Conservation (phyloP, 1,284 basidiomycete species). For the Ganoderma resinaceum region DNA sequence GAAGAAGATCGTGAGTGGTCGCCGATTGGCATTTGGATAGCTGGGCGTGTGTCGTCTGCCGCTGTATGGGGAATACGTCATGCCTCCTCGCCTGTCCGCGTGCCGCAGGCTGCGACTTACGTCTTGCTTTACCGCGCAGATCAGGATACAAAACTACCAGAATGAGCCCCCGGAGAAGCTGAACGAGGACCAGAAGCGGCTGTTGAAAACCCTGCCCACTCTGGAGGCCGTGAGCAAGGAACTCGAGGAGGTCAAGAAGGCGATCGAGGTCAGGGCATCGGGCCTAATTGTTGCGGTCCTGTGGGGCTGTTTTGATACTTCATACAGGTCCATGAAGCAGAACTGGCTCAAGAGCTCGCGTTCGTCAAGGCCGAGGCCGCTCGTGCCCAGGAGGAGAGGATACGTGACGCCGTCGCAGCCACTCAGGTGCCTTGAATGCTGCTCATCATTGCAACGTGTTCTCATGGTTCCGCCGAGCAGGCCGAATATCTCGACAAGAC, state of each 20-base stretch:
- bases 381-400: slow-evolving; percentile 57
- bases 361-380: slow-evolving; percentile 60
- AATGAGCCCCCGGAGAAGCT: slow-evolving; percentile 70
- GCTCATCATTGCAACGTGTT: background rate
- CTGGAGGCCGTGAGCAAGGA: slow-evolving; percentile 83
- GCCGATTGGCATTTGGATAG: background rate
- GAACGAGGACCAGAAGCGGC: slow-evolving; percentile 84
- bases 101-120: slow-evolving; percentile 20
- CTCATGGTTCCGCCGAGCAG: slow-evolving; percentile 39
- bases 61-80: slow-evolving; percentile 22
- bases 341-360: slow-evolving; percentile 61
- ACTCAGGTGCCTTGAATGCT: slow-evolving; percentile 57
- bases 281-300: slow-evolving; percentile 30
- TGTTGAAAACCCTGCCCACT: slow-evolving; percentile 70
- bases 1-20: slow-evolving; percentile 82
- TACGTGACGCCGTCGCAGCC: slow-evolving; percentile 60
- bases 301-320: slow-evolving; percentile 14
- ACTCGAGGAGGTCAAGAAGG: slow-evolving; percentile 81
- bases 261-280: slow-evolving; percentile 66
- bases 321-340: slow-evolving; percentile 68
- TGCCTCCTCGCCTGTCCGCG: slow-evolving; percentile 18
- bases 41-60: slow-evolving; percentile 9
- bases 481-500: slow-evolving; percentile 46
- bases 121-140: slow-evolving; percentile 49
- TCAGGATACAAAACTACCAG: slow-evolving; percentile 75